phyloP scores from a whole-genome alignment of 192 early-diverging fungal species.

The Chytriomyces sp. region DNA sequence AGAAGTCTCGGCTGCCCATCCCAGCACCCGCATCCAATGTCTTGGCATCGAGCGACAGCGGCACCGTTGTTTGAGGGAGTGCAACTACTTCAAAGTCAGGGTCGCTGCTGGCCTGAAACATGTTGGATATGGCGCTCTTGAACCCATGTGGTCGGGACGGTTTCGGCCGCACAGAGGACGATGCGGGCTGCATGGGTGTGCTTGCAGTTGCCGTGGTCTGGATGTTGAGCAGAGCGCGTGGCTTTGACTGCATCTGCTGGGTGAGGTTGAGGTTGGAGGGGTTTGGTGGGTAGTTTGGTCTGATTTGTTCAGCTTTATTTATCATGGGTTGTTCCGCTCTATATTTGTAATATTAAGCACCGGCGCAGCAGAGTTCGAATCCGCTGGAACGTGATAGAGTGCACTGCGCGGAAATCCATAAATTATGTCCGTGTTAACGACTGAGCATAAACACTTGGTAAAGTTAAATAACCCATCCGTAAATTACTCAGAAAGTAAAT shows the following conservation, averaged over 20 bases:
- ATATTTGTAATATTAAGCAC: too few relatives aligned
- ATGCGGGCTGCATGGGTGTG: background rate
- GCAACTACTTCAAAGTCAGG: conserved; percentile 2
- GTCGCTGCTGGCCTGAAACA: background rate
- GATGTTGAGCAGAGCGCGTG: background rate
- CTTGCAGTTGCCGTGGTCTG: background rate
- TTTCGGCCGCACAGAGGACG: background rate
- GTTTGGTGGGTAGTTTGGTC: background rate
- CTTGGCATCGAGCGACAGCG: background rate
- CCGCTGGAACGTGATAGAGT: too few relatives aligned
- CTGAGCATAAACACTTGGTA: too few relatives aligned
- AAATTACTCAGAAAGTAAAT: too few relatives aligned
- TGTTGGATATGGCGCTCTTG: conserved; percentile 12
- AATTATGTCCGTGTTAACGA: too few relatives aligned
- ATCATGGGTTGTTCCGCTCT: too few relatives aligned
- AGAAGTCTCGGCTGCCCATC: background rate
- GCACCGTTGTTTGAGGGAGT: background rate
- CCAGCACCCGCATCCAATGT: background rate
- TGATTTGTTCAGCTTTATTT: too few relatives aligned
- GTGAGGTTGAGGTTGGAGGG: background rate
- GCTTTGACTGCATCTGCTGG: background rate
- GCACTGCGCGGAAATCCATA: too few relatives aligned
- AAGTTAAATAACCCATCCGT: background rate
- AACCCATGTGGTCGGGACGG: conserved; percentile 12
- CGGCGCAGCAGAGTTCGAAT: too few relatives aligned